These are phyloP conservation scores for Leptomonas pyrrhocoris DNA, from an alignment of 208 protist species.

Conservation along the genomic window DNA sequence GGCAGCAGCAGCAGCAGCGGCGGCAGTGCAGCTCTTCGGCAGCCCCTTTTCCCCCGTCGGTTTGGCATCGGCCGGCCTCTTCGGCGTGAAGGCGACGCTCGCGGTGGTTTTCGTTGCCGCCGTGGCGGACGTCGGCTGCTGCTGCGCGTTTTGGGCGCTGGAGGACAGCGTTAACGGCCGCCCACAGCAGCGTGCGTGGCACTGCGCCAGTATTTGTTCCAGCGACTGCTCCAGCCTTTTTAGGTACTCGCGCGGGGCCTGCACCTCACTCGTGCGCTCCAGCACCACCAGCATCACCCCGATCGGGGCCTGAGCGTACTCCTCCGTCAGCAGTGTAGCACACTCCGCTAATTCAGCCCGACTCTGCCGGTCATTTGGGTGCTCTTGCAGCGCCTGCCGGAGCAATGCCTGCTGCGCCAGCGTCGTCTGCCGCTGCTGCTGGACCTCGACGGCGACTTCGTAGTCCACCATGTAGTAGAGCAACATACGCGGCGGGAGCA, in stretches of 20 bases:
- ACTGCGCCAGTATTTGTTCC: constrained; percentile 27
- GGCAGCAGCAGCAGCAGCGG: constrained; percentile 9
- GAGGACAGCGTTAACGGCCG: constrained; percentile 24
- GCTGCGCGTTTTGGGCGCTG: constrained; percentile 10
- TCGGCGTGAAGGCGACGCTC: neutral
- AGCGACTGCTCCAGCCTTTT: constrained; percentile 40
- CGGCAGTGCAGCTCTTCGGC: constrained; percentile 16
- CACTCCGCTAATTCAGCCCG: constrained; percentile 19
- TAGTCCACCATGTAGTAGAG: constrained; percentile 34
- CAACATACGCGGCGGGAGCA: constrained; percentile 49
- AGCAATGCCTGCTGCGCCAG: constrained; percentile 12
- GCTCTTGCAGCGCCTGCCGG: constrained; percentile 10
- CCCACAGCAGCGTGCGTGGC: constrained; percentile 45
- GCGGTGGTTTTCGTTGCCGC: neutral
- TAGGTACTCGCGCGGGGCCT: constrained; percentile 42
- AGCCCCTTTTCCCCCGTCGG: neutral
- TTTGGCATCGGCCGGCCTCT: neutral
- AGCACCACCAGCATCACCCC: constrained; percentile 41
- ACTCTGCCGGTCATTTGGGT: constrained; percentile 24
- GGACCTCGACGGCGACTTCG: constrained; percentile 25
- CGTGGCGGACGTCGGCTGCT: neutral
- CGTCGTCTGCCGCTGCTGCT: constrained; percentile 27
- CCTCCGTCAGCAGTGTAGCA: constrained; percentile 6
- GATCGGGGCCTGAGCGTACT: constrained; percentile 22
- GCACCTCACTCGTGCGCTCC: constrained; percentile 45